Percentiles rank a stretch among this genome's conserved stretches.
Conservation (phyloP, 2,329 filamentous ascomycete species). For the Aureobasidium vineae region DNA sequence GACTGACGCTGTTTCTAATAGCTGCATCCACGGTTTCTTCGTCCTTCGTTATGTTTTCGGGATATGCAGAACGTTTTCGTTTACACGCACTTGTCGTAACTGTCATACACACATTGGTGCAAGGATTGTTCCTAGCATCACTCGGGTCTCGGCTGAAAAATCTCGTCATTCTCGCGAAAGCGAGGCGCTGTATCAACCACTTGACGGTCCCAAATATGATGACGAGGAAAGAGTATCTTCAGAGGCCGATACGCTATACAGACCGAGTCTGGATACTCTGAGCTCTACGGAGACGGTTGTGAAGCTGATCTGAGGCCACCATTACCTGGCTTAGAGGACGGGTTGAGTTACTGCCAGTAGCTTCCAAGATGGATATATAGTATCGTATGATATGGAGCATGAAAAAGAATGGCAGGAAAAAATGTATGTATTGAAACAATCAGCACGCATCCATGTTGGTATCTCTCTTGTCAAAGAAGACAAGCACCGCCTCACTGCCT, state of each 20-base stretch:
- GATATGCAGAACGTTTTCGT: neutral
- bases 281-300: neutral
- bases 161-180: neutral
- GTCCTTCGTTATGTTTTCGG: neutral
- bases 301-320: neutral
- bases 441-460: neutral
- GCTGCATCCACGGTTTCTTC: neutral
- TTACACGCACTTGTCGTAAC: neutral
- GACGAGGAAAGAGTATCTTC: neutral
- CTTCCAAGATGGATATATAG: no score
- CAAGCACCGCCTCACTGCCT: slow-evolving; percentile 36
- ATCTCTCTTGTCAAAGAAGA: slow-evolving; percentile 32
- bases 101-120: neutral
- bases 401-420: neutral
- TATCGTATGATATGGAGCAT: neutral
- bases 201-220: neutral
- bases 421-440: neutral
- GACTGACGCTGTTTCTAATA: neutral
- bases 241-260: neutral
- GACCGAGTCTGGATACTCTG: neutral
- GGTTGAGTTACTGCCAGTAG: neutral
- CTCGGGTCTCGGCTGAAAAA: neutral
- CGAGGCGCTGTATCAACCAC: neutral
- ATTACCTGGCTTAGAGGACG: neutral
- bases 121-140: neutral